Percentiles rank a stretch among this genome's conserved stretches.
phyloP scores from a whole-genome alignment of 2,329 filamentous ascomycete genomes.

The Knufia fluminis region DNA sequence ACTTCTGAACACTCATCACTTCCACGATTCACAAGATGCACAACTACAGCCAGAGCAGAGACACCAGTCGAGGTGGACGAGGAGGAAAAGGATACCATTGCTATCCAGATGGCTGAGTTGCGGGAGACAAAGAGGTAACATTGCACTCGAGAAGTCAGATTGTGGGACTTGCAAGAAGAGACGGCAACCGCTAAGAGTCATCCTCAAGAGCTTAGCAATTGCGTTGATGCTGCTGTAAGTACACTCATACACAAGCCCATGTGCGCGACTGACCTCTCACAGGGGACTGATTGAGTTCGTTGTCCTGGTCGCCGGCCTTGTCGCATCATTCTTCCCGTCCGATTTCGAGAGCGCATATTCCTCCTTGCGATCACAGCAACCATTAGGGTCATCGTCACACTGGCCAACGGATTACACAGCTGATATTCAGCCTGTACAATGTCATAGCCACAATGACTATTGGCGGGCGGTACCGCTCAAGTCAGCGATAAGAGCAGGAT shows the following conservation, averaged over 20 bases:
- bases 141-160: constrained; percentile 3
- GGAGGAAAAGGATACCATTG: constrained; percentile 5
- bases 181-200: constrained; percentile 11
- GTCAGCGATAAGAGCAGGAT: constrained; percentile 45
- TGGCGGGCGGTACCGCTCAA: constrained; percentile 46
- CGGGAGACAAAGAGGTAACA: constrained; percentile 7
- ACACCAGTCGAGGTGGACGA: constrained; percentile 11
- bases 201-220: constrained; percentile 15
- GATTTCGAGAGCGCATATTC: constrained; percentile 31
- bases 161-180: constrained; percentile 6
- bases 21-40: background rate
- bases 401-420: constrained; percentile 43
- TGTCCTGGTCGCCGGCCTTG: constrained; percentile 30
- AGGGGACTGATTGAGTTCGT: constrained; percentile 34
- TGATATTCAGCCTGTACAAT: constrained; percentile 40
- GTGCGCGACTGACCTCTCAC: constrained; percentile 3
- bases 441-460: constrained; percentile 52
- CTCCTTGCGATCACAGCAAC: constrained; percentile 34
- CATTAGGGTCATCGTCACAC: constrained; percentile 26
- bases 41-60: background rate
- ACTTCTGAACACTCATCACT: background rate
- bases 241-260: background rate
- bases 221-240: constrained; percentile 21
- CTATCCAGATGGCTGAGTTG: background rate
- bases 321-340: constrained; percentile 34